A percentile compares a stretch with the other conserved stretches of the same genome.
These are phyloP conservation scores for Cytospora piceicola DNA, from an alignment of 2,329 filamentous ascomycete genomes.

Conservation along the genomic window DNA sequence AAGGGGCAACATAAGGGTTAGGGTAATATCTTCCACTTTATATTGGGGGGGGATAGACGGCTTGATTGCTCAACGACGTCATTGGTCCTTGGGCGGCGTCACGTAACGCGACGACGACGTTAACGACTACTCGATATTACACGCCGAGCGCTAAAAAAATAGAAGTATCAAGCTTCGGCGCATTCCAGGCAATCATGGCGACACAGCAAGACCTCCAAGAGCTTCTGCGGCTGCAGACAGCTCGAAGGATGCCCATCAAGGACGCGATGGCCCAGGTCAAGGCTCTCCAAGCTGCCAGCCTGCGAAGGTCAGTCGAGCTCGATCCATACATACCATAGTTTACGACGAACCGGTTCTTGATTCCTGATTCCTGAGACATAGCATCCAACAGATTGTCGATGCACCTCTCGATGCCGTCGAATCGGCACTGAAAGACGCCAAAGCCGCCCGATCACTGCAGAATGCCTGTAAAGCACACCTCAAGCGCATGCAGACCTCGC, in stretches of 20 bases:
- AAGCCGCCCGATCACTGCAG: slow-evolving; percentile 55
- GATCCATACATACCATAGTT: not conserved
- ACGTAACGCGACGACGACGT: not conserved
- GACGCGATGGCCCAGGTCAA: slow-evolving; percentile 63
- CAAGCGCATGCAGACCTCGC: slow-evolving; percentile 42
- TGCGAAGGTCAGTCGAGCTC: slow-evolving; percentile 55
- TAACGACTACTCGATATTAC: not conserved
- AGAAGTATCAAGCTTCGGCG: not conserved
- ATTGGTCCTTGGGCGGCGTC: not conserved
- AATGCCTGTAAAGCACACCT: slow-evolving; percentile 58
- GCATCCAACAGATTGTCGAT: slow-evolving; percentile 60
- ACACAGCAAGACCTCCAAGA: slow-evolving; percentile 64
- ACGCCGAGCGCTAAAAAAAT: too few relatives aligned
- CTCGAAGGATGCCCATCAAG: slow-evolving; percentile 62
- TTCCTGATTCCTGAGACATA: slow-evolving; percentile 34
- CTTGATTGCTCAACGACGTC: not conserved
- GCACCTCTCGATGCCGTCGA: slow-evolving; percentile 50
- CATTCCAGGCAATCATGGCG: slow-evolving; percentile 46
- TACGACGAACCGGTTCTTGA: not conserved
- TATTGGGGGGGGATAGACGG: too few relatives aligned
- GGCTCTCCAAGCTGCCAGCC: slow-evolving; percentile 56
- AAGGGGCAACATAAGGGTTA: too few relatives aligned
- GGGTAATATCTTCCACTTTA: too few relatives aligned
- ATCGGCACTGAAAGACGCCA: slow-evolving; percentile 51
- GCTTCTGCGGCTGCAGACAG: slow-evolving; percentile 62